phyloP scores from a whole-genome alignment of 345 rosid species.

The Gossypium raimondii region DNA sequence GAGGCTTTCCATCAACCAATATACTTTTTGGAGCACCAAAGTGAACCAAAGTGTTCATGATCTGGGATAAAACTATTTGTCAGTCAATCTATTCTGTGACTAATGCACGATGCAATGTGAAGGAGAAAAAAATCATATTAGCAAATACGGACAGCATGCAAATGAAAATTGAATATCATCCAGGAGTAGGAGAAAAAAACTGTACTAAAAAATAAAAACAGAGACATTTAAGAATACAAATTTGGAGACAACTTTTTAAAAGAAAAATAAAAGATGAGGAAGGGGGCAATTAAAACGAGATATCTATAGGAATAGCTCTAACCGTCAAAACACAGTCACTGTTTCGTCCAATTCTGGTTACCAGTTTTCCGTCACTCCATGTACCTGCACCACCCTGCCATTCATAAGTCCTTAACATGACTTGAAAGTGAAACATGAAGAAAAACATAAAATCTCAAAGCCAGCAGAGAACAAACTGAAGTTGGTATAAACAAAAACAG shows the following conservation, averaged over 20 bases:
- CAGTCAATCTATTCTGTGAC: constrained; percentile 6
- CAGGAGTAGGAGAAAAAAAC: neutral
- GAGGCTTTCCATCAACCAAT: constrained; percentile 89
- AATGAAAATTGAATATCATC: constrained; percentile 6
- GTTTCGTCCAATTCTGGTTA: constrained; percentile 95
- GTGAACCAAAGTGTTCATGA: constrained; percentile 81
- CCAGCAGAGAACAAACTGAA: constrained; percentile 1
- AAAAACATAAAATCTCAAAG: neutral
- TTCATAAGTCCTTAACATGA: constrained; percentile 61
- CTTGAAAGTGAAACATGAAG: constrained; percentile 12
- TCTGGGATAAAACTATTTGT: constrained; percentile 36
- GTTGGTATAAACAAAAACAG: neutral
- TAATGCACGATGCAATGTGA: neutral
- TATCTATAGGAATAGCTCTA: constrained; percentile 25
- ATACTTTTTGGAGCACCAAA: constrained; percentile 89
- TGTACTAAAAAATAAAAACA: neutral
- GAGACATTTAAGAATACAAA: neutral
- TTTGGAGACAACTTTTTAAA: neutral
- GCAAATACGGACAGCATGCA: neutral
- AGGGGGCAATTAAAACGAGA: neutral
- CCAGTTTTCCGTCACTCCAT: constrained; percentile 99
- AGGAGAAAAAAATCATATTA: neutral
- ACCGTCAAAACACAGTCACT: constrained; percentile 80
- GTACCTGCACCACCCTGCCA: constrained; percentile 99
- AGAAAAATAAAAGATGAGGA: neutral